Conservation (phyloP, 108 stramenopile species). For the Cyclotella sp. region DNA sequence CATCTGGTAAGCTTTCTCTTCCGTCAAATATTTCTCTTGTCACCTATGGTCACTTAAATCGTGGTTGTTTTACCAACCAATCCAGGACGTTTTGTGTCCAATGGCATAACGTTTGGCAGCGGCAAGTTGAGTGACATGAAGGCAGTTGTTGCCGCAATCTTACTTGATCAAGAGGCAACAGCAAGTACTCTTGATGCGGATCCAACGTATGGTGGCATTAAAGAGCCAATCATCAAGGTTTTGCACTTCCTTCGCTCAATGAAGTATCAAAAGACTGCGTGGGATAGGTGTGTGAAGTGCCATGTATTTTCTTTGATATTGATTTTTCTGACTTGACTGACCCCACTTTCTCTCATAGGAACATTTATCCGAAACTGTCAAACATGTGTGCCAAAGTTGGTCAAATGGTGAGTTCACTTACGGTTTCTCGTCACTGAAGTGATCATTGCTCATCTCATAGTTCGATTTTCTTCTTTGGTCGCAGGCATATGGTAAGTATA, state of each 20-base stretch:
- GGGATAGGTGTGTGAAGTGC: constrained; percentile 16
- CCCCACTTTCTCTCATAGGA: neutral
- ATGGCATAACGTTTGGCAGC: constrained; percentile 38
- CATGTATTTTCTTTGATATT: neutral
- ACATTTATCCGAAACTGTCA: constrained; percentile 19
- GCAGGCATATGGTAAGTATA: neutral
- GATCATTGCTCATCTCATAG: neutral
- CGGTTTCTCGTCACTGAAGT: neutral
- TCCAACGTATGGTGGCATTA: constrained; percentile 33
- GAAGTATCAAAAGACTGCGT: constrained; percentile 19
- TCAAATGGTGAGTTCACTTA: constrained; percentile 31
- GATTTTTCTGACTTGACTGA: neutral
- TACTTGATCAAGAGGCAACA: constrained; percentile 62
- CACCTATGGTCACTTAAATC: neutral
- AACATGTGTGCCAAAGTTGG: constrained; percentile 49
- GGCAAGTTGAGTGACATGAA: constrained; percentile 63
- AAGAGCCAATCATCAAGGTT: constrained; percentile 49
- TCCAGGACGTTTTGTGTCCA: constrained; percentile 21
- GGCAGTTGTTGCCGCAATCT: constrained; percentile 60
- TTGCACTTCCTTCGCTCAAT: constrained; percentile 28
- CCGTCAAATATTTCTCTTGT: neutral
- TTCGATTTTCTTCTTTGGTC: neutral
- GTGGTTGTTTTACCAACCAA: constrained; percentile 21
- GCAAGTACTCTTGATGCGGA: constrained; percentile 34
- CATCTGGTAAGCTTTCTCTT: constrained; percentile 3